Evolutionary conservation across 2,329 filamentous ascomycete genomes (phyloP), one percentile per base, ranked within the genome.

Genomic region (Ceratocystis destructans): DNA sequence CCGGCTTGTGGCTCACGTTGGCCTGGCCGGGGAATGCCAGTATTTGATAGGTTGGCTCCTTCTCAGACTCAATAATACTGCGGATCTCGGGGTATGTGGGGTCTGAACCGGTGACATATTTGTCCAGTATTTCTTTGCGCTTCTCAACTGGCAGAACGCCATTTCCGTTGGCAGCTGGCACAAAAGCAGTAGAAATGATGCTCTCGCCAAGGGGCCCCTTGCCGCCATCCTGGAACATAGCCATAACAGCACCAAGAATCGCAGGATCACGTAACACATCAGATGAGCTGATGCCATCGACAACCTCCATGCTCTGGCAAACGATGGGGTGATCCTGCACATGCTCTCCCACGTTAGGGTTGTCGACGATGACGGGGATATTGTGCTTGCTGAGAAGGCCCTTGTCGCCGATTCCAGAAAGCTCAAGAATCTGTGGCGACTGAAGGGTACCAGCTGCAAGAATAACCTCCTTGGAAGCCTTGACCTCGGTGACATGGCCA

Each of bases 311-410:
- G 71, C 68, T 72, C 64, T 75, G 79, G 57, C 66, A 69, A 4
- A 70, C 37, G 50, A 70, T 70, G 31, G 68, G 68, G 15, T 80
- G 80, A 71, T 86, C 82, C 71, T 83, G 78, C 31, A 86, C 75
- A 72, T 85, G 84, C 20, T 75, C 78, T 55, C 83, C 83, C 15
- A 87, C 82, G 46, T 82, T 83, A 0, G 82, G 81, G 0, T 82
- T 76, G 66, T 80, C 74, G 33, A 79, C 74, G 1, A 82, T 68
- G 0, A 80, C 70, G 0, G 75, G 71, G 44, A 83, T 83, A 15
- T 76, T 71, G 64, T 78, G 74, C 25, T 73, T 71, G 5, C 75
- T 64, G 1, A 83, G 74, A 12, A 79, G 75, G 0, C 72, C 72
- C 0, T 72, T 73, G 0, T 77, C 76, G 0, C 80, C 80, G 28